phyloP scores from a whole-genome alignment of 192 early-diverging fungal genomes.

The Umbelopsis ramanniana region DNA sequence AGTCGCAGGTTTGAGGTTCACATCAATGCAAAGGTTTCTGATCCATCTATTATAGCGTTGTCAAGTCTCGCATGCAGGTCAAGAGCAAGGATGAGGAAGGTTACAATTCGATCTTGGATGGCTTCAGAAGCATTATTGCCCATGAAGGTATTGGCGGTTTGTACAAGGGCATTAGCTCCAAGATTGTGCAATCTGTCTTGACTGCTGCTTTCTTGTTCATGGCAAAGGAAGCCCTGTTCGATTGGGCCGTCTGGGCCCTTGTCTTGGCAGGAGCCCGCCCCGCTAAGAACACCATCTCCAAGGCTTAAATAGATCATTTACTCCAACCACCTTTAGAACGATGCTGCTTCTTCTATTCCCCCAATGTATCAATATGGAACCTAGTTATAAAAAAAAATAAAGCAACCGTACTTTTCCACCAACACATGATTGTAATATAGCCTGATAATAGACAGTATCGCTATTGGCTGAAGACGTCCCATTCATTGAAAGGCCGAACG shows the following conservation, averaged over 20 bases:
- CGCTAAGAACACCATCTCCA: constrained; percentile 22
- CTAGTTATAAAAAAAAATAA: neutral
- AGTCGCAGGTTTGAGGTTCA: constrained; percentile 2
- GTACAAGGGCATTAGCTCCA: constrained; percentile 92
- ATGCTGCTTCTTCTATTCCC: neutral
- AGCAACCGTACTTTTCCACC: neutral
- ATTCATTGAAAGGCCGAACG: constrained; percentile 7
- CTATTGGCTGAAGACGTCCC: neutral
- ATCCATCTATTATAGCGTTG: constrained; percentile 52
- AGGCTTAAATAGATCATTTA: constrained; percentile 18
- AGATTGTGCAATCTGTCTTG: constrained; percentile 94
- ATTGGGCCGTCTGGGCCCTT: constrained; percentile 65
- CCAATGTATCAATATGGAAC: neutral
- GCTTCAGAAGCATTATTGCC: constrained; percentile 89
- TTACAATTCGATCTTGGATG: constrained; percentile 86
- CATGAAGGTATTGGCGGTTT: constrained; percentile 87
- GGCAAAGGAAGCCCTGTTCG: constrained; percentile 81
- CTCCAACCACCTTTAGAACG: neutral
- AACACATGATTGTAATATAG: neutral
- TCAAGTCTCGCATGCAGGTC: constrained; percentile 98
- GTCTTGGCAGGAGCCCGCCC: constrained; percentile 42
- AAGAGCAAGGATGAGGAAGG: constrained; percentile 80
- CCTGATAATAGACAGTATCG: neutral
- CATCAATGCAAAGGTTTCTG: no score
- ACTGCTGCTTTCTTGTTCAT: constrained; percentile 97